Conservation (phyloP, 768 basidiomycete genomes). For the Glaciozyma antarctica region DNA sequence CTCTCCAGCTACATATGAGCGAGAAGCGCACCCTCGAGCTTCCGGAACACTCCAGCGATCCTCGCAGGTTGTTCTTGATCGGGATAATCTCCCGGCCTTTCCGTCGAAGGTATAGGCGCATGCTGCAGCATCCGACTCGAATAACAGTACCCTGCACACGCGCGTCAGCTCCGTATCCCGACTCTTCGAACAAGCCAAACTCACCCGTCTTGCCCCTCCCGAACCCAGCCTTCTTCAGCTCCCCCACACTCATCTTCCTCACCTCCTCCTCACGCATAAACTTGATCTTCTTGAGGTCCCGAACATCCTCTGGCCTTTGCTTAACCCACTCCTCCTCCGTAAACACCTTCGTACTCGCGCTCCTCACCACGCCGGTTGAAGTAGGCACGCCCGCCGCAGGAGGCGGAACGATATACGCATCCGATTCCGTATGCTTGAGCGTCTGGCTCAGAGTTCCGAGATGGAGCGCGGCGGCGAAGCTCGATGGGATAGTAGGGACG, state of each 20-base stretch:
- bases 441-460: background rate
- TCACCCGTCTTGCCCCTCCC: constrained; percentile 13
- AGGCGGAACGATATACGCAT: background rate
- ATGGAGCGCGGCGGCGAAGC: no score
- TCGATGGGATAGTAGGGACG: no score
- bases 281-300: constrained; percentile 1
- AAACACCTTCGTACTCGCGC: constrained; percentile 4
- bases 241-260: constrained; percentile 1
- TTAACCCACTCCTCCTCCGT: constrained; percentile 1
- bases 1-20: no score
- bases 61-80: constrained; percentile 73
- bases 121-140: constrained; percentile 79
- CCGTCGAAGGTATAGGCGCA: constrained; percentile 49
- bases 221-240: constrained; percentile 18
- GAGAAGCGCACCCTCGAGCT: constrained; percentile 44
- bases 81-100: constrained; percentile 44
- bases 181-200: background rate
- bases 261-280: constrained; percentile 19
- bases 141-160: constrained; percentile 44
- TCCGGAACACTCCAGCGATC: constrained; percentile 63
- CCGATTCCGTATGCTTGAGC: background rate
- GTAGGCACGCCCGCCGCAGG: background rate
- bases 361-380: background rate
- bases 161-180: background rate
- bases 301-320: background rate